Percentiles rank a stretch among this genome's conserved stretches.
These are phyloP conservation scores for Lasiodiplodia theobromae DNA, from an alignment of 2,329 filamentous ascomycete species.

Conservation along the genomic window DNA sequence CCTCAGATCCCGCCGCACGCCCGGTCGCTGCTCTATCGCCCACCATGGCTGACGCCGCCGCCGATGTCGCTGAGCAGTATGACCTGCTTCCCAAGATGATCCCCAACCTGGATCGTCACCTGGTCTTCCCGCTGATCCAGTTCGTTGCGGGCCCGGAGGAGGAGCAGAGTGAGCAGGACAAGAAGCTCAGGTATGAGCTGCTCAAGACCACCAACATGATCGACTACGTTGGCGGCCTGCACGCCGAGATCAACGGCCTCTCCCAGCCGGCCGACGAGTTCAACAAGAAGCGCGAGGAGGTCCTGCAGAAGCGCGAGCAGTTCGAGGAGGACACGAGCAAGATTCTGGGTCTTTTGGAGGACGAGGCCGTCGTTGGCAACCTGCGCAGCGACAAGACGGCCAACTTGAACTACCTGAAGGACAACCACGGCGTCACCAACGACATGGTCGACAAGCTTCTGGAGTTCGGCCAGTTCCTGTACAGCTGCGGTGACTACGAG, in stretches of 20 bases:
- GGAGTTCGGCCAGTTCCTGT: constrained; percentile 96
- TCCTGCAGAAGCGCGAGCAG: constrained; percentile 80
- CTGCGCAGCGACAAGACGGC: constrained; percentile 96
- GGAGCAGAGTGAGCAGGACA: constrained; percentile 75
- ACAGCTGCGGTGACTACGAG: constrained; percentile 93
- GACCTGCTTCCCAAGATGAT: constrained; percentile 89
- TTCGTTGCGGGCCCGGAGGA: constrained; percentile 85
- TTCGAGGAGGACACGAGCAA: constrained; percentile 87
- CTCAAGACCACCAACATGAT: constrained; percentile 99
- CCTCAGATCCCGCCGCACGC: background rate
- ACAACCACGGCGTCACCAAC: constrained; percentile 90
- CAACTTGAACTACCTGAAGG: constrained; percentile 98
- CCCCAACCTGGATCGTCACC: constrained; percentile 89
- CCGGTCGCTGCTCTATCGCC: constrained; percentile 5
- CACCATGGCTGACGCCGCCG: constrained; percentile 49
- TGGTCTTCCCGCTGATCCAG: constrained; percentile 96
- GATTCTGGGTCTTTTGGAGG: constrained; percentile 84
- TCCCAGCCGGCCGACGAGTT: constrained; percentile 83
- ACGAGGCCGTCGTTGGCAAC: constrained; percentile 89
- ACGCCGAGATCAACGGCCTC: constrained; percentile 86
- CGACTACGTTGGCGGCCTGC: constrained; percentile 92
- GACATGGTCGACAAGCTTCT: constrained; percentile 97
- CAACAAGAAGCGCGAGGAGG: constrained; percentile 85
- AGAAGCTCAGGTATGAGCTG: constrained; percentile 88
- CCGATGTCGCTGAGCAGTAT: constrained; percentile 71